These are phyloP conservation scores for Rhizopogon rudus DNA, from an alignment of 768 basidiomycete genomes.

Conservation along the genomic window DNA sequence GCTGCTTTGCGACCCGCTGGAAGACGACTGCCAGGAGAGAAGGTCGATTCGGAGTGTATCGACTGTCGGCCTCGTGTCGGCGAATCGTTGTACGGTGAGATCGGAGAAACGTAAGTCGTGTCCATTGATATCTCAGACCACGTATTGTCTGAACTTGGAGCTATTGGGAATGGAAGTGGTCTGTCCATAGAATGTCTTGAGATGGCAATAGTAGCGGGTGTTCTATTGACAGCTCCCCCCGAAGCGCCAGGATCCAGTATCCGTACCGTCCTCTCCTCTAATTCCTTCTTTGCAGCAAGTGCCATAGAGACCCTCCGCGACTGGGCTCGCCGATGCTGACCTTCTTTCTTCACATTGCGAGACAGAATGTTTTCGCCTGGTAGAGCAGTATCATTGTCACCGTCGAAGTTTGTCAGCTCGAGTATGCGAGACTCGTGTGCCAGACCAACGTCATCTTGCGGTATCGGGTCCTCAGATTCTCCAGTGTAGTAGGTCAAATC, in stretches of 20 bases:
- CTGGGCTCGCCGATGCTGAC: conserved; percentile 49
- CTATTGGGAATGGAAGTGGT: conserved; percentile 13
- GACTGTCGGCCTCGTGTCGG: not conserved
- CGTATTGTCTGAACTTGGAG: conserved; percentile 15
- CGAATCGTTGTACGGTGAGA: conserved; percentile 7
- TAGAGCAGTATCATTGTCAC: conserved; percentile 56
- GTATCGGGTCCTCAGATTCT: conserved; percentile 26
- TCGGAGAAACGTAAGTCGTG: conserved; percentile 6
- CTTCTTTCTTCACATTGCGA: conserved; percentile 51
- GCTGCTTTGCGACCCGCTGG: not conserved
- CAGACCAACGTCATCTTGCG: conserved; percentile 27
- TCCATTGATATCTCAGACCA: conserved; percentile 9
- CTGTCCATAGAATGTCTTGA: conserved; percentile 17
- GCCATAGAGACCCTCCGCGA: conserved; percentile 28
- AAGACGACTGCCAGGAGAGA: conserved; percentile 2
- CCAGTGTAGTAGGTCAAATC: conserved; percentile 41
- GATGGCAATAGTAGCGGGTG: not conserved
- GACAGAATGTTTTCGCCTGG: conserved; percentile 56
- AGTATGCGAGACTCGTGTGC: conserved; percentile 47
- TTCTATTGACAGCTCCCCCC: not conserved
- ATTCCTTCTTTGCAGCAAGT: conserved; percentile 5
- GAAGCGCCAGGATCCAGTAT: not conserved
- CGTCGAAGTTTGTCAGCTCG: conserved; percentile 76
- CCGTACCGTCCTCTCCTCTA: conserved; percentile 6
- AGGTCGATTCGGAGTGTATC: conserved; percentile 2